Evolutionary conservation across 1,284 basidiomycete species (phyloP).

Genomic region (Peniophora sp.): DNA sequence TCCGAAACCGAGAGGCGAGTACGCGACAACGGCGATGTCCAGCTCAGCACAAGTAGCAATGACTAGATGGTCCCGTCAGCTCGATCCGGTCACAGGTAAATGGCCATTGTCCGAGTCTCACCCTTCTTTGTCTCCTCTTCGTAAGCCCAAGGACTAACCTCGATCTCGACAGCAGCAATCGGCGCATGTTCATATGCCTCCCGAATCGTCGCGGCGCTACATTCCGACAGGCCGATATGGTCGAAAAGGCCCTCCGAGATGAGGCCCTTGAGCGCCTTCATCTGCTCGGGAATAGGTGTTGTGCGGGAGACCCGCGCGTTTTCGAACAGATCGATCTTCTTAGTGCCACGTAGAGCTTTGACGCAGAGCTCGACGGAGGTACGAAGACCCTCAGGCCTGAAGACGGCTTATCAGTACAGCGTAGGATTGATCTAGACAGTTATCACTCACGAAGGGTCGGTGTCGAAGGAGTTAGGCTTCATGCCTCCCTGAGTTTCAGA

Average conservation of each 20-base stretch:
- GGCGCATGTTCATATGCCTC: slow-evolving; percentile 34
- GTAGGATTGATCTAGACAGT: not conserved
- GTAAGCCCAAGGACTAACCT: slow-evolving; percentile 41
- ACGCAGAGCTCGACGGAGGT: slow-evolving; percentile 22
- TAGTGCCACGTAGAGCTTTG: slow-evolving; percentile 22
- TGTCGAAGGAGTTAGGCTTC: slow-evolving; percentile 5
- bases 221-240: slow-evolving; percentile 33
- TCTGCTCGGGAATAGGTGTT: slow-evolving; percentile 12
- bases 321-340: slow-evolving; percentile 29
- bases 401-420: not conserved
- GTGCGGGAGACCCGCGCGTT: slow-evolving; percentile 14
- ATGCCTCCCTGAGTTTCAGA: slow-evolving; percentile 37
- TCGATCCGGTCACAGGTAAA: slow-evolving; percentile 5
- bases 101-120: no score
- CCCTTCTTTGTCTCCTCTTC: slow-evolving; percentile 37
- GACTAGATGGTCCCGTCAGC: slow-evolving; percentile 24
- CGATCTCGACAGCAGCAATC: slow-evolving; percentile 41
- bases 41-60: slow-evolving; percentile 32
- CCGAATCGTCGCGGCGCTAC: slow-evolving; percentile 28
- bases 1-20: slow-evolving; percentile 48
- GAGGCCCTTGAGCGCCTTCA: slow-evolving; percentile 8
- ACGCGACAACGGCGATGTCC: slow-evolving; percentile 42
- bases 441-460: slow-evolving; percentile 12
- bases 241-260: slow-evolving; percentile 25
- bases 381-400: slow-evolving; percentile 23